phyloP scores from a whole-genome alignment of 2,329 filamentous ascomycete species.

The Penicillium verrucosum region DNA sequence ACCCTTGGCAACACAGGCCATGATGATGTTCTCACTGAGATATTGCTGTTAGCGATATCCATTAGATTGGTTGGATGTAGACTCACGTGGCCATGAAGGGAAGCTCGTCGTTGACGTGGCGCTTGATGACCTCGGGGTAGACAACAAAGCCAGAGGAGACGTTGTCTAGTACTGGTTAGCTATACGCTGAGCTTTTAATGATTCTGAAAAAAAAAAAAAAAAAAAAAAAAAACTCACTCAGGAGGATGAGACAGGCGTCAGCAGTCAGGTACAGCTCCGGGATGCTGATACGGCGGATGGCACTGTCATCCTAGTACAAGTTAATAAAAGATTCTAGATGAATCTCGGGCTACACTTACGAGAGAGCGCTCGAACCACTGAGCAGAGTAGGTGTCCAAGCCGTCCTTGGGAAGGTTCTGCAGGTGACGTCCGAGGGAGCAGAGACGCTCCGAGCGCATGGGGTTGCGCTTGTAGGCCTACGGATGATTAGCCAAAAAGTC shows the following conservation, averaged over 20 bases:
- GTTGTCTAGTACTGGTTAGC: slow-evolving; percentile 53
- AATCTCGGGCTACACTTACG: slow-evolving; percentile 18
- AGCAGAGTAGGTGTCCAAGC: slow-evolving; percentile 63
- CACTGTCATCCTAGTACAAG: slow-evolving; percentile 60
- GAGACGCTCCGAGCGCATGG: slow-evolving; percentile 57
- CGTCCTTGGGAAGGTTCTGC: slow-evolving; percentile 53
- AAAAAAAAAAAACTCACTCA: slow-evolving; percentile 26
- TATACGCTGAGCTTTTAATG: not conserved
- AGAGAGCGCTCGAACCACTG: slow-evolving; percentile 79
- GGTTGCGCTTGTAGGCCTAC: slow-evolving; percentile 62
- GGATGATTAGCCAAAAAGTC: slow-evolving; percentile 40
- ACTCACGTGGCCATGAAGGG: slow-evolving; percentile 77
- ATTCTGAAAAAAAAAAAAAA: too few relatives aligned
- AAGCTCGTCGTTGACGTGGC: slow-evolving; percentile 69
- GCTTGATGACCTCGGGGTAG: slow-evolving; percentile 70
- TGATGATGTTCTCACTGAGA: slow-evolving; percentile 58
- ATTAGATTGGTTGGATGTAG: not conserved
- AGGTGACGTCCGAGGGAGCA: slow-evolving; percentile 58
- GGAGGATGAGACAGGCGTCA: slow-evolving; percentile 53
- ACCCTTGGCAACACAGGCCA: slow-evolving; percentile 70
- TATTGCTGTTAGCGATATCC: slow-evolving; percentile 15
- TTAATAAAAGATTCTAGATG: slow-evolving; percentile 7
- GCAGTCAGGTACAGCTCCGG: slow-evolving; percentile 67
- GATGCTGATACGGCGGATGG: slow-evolving; percentile 58
- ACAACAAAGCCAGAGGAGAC: slow-evolving; percentile 68